Percentiles rank a stretch among this genome's conserved stretches.
phyloP scores from a whole-genome alignment of 371 early-diverging fungal species.

The Mucor sp. region DNA sequence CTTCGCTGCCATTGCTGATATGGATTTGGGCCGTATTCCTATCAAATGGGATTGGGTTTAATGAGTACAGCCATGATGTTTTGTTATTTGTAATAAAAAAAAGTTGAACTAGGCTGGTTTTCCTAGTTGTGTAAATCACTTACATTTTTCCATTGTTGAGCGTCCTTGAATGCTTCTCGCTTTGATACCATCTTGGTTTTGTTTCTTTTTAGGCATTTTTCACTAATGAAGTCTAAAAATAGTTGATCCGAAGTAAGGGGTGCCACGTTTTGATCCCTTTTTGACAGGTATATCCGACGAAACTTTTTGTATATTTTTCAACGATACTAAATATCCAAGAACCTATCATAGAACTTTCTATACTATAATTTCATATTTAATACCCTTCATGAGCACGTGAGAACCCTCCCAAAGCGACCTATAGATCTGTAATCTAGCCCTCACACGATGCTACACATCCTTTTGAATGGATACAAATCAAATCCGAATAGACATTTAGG shows the following conservation, averaged over 20 bases:
- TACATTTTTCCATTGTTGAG: background rate
- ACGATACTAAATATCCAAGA: too few species aligned
- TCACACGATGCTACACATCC: too few species aligned
- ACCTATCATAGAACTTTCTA: too few species aligned
- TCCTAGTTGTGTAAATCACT: background rate
- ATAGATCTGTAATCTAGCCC: too few species aligned
- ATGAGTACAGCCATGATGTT: too few species aligned
- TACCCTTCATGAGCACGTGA: too few species aligned
- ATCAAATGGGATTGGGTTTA: conserved; percentile 38
- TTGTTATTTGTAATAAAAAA: background rate
- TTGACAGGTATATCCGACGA: background rate
- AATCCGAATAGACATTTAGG: too few species aligned
- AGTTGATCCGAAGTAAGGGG: background rate
- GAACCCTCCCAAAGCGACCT: too few species aligned
- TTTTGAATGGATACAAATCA: too few species aligned
- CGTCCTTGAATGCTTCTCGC: background rate
- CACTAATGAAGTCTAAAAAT: background rate
- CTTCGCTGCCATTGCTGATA: conserved; percentile 37
- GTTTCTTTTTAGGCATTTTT: background rate
- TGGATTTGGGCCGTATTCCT: conserved; percentile 35
- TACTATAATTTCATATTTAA: too few species aligned
- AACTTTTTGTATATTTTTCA: too few species aligned
- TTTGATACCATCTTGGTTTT: background rate
- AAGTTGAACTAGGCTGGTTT: background rate
- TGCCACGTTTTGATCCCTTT: background rate